Evolutionary conservation across 345 rosid genomes (phyloP).

Genomic region (Clausena lansium): DNA sequence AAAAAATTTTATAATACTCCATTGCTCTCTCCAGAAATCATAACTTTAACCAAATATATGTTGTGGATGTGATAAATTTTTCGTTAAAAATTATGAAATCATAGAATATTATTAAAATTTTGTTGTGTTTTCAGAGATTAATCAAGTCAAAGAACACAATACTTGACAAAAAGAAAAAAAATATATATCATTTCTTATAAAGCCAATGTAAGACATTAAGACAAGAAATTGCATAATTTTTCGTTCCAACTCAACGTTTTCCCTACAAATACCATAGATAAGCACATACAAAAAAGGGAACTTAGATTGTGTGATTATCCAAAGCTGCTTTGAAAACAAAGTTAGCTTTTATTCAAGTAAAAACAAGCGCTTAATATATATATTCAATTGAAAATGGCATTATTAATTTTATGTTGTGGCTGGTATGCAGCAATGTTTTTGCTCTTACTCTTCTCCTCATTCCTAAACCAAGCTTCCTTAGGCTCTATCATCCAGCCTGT

Average conservation of each 20-base stretch:
- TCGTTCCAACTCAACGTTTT: neutral
- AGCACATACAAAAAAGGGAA: conserved; percentile 19
- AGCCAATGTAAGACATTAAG: neutral
- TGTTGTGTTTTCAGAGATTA: too few species aligned
- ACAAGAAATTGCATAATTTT: conserved; percentile 14
- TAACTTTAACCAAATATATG: too few species aligned
- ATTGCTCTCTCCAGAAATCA: too few species aligned
- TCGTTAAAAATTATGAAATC: too few species aligned
- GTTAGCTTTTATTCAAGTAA: neutral
- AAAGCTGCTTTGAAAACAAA: neutral
- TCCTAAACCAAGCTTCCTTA: conserved; percentile 20
- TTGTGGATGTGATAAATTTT: too few species aligned
- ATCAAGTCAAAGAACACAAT: too few species aligned
- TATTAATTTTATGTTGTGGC: neutral
- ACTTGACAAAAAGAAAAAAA: too few species aligned
- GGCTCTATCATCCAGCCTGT: neutral
- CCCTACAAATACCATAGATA: neutral
- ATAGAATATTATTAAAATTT: too few species aligned
- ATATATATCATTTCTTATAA: too few species aligned
- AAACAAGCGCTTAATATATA: neutral
- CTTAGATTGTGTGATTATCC: neutral
- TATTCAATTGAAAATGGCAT: neutral
- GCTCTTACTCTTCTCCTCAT: conserved; percentile 15
- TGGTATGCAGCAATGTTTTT: conserved; percentile 13
- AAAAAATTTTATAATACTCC: too few species aligned